These are phyloP conservation scores for Fraxinus americana DNA, from an alignment of 257 asterid genomes.

Conservation along the genomic window DNA sequence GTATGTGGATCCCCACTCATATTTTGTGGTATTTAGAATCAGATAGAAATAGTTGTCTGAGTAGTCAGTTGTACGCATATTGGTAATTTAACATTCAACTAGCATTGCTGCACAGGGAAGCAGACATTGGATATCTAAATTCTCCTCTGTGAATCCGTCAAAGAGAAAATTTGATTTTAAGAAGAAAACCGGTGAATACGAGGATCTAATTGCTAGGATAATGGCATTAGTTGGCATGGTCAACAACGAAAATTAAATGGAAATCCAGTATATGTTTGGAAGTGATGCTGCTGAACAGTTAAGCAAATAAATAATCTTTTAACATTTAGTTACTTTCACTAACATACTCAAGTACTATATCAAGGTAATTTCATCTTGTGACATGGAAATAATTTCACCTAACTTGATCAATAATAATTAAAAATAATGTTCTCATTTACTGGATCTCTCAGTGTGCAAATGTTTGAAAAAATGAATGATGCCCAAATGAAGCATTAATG, in stretches of 20 bases:
- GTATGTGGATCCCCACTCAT: conserved; percentile 38
- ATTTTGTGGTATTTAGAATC: neutral
- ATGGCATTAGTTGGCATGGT: neutral
- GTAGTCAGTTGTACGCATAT: neutral
- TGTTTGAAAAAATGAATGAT: neutral
- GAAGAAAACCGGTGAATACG: neutral
- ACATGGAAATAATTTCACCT: neutral
- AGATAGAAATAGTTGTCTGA: neutral
- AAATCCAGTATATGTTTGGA: neutral
- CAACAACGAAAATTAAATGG: neutral
- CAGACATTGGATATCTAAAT: neutral
- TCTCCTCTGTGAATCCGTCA: neutral
- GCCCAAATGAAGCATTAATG: neutral
- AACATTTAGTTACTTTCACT: neutral
- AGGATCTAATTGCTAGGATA: neutral
- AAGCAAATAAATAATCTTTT: neutral
- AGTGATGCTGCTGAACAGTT: neutral
- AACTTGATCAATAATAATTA: neutral
- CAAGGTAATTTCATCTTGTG: neutral
- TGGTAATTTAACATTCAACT: neutral
- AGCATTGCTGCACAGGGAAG: neutral
- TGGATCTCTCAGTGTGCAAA: neutral
- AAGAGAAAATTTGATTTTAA: neutral
- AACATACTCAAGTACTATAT: neutral
- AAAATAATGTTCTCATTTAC: neutral